phyloP scores from a whole-genome alignment of 768 basidiomycete species.

The Candolleomyces aberdarensis region DNA sequence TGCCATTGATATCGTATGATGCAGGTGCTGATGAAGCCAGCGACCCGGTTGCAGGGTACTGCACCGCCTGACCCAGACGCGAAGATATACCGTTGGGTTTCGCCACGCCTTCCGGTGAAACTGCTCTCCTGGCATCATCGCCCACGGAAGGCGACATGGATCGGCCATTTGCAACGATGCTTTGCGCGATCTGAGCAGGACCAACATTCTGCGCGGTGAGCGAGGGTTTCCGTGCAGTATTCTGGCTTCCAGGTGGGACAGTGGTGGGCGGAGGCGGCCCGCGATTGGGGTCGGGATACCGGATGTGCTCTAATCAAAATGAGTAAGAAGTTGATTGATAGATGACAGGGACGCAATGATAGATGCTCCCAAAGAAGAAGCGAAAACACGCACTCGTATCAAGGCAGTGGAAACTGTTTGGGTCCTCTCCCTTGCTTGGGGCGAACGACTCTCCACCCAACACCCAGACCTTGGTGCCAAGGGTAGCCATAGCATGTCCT shows the following conservation, averaged over 20 bases:
- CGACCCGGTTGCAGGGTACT: constrained; percentile 16
- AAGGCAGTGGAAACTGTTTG: constrained; percentile 80
- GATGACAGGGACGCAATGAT: constrained; percentile 2
- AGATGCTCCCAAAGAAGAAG: no score
- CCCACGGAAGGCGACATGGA: constrained; percentile 56
- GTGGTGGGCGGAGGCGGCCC: constrained; percentile 20
- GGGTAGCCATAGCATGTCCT: constrained; percentile 97
- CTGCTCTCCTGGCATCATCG: constrained; percentile 62
- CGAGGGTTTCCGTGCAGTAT: constrained; percentile 48
- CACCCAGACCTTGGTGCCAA: constrained; percentile 85
- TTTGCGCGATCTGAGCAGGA: constrained; percentile 21
- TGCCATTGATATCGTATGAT: constrained; percentile 31
- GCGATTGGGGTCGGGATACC: constrained; percentile 73
- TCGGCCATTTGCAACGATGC: constrained; percentile 37
- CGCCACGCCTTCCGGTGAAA: constrained; percentile 48
- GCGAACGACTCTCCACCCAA: constrained; percentile 92
- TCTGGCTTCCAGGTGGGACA: constrained; percentile 27
- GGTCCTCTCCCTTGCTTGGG: constrained; percentile 72
- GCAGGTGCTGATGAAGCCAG: constrained; percentile 2
- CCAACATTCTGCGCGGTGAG: constrained; percentile 32
- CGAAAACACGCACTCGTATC: constrained; percentile 77
- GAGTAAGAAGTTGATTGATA: constrained; percentile 2
- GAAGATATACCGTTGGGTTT: constrained; percentile 42
- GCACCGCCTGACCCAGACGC: constrained; percentile 17
- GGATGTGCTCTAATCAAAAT: constrained; percentile 72